A percentile compares a stretch with the other conserved stretches of the same genome.
Evolutionary conservation across 2,329 filamentous ascomycete species (phyloP).

Genomic region (Neopestalotiopsis sp.): DNA sequence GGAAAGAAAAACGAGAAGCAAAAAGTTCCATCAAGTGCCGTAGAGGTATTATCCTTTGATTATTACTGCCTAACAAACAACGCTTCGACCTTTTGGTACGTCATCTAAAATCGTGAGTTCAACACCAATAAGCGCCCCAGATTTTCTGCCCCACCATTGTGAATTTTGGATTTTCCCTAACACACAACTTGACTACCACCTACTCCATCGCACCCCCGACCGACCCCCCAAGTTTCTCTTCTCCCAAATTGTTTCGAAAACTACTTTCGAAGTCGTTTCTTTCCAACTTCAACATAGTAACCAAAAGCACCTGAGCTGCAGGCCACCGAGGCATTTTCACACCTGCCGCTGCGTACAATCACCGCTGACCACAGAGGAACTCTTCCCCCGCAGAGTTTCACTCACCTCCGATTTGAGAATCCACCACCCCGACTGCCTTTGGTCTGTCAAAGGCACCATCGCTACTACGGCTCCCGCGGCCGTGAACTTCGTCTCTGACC

Average conservation of each 20-base stretch:
- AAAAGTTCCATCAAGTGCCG: neutral
- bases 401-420: slow-evolving; percentile 20
- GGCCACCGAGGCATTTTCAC: neutral
- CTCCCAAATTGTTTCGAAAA: slow-evolving; percentile 13
- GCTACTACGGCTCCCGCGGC: slow-evolving; percentile 67
- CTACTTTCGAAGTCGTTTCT: slow-evolving; percentile 6
- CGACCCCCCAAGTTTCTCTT: slow-evolving; percentile 10
- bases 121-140: slow-evolving; percentile 18
- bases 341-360: neutral
- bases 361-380: neutral
- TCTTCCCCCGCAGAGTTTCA: neutral
- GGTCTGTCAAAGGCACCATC: slow-evolving; percentile 69
- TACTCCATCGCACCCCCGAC: slow-evolving; percentile 2
- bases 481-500: slow-evolving; percentile 67
- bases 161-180: slow-evolving; percentile 14
- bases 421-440: slow-evolving; percentile 55
- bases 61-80: neutral
- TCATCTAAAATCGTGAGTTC: slow-evolving; percentile 6
- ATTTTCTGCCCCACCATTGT: slow-evolving; percentile 17
- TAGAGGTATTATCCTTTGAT: neutral
- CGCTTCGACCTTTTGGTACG: slow-evolving; percentile 16
- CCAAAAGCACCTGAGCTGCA: neutral
- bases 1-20: neutral
- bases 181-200: neutral
- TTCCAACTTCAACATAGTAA: neutral